Evolutionary conservation across 306 rosid genomes (phyloP), one percentile per base, ranked within the genome.

Genomic region (Urtica urens): DNA sequence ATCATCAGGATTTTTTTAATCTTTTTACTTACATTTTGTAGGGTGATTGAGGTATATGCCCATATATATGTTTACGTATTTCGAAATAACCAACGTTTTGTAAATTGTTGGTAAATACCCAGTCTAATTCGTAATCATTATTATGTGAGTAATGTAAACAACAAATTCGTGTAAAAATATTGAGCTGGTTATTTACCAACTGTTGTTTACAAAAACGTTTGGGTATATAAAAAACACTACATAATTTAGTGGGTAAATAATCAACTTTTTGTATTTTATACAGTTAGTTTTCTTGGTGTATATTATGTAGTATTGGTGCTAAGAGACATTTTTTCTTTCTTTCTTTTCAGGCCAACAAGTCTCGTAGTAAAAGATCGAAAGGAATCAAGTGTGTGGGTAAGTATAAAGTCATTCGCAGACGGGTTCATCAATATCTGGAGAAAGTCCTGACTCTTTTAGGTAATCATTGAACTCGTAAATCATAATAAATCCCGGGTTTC

Each of bases 361-460:
- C 59, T 17, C 59, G 66, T 40, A 13, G 70, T 53, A 55, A 68
- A 56, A 55, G 63, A 21, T 51, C 31, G 69, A 12, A 57, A 41
- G 30, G 58, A 68, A 53, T 29, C 71, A 43, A 74, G 70, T 62
- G 58, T 84, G 15, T 77, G 86, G 94, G 83, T 67, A 33, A 80
- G 62, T 70, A 55, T 84, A 41, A 84, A 72, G 77, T 70, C 83
- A 57, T 57, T 84, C 58, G 92, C 92, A 10, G 74, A 68, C 55
- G 76, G 72, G 33, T 22, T 84, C 57, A 23, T 80, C 37, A 72
- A 65, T 60, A 50, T 74, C 5, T 84, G 82, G 79, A 77, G 65
- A 65, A 69, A 68, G 26, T 48, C 38, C 13, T 84, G 61, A 70
- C 58, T 53, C 23, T 61, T 43, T 58, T 16, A 55, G 62, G 52